A percentile compares a stretch with the other conserved stretches of the same genome.
These are phyloP conservation scores for Mariannaea elegans DNA, from an alignment of 2,329 filamentous ascomycete genomes.

Conservation along the genomic window DNA sequence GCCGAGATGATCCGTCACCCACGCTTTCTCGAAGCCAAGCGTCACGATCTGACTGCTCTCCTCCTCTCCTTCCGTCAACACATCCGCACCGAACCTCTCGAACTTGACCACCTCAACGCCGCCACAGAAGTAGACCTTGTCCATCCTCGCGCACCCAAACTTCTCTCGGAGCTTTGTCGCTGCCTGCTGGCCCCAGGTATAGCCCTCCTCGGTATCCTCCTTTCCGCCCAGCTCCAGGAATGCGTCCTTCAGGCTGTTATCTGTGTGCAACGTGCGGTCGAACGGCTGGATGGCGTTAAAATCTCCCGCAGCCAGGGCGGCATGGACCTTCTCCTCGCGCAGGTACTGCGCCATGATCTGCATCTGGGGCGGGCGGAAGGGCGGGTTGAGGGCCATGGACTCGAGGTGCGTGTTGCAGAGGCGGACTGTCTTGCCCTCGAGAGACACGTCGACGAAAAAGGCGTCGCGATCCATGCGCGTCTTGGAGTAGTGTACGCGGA, in stretches of 20 bases:
- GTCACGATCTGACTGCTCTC: constrained; percentile 41
- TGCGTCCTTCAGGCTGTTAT: constrained; percentile 60
- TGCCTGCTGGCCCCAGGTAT: constrained; percentile 67
- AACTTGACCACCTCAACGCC: constrained; percentile 41
- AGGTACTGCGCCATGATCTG: constrained; percentile 54
- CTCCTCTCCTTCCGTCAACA: constrained; percentile 44
- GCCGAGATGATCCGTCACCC: constrained; percentile 61
- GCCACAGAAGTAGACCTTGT: constrained; percentile 60
- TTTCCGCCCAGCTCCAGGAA: constrained; percentile 60
- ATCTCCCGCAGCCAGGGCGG: constrained; percentile 61
- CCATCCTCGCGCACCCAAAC: constrained; percentile 63
- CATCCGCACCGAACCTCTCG: constrained; percentile 57
- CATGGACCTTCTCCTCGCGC: constrained; percentile 47
- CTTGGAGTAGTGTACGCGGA: constrained; percentile 59
- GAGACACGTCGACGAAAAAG: constrained; percentile 60
- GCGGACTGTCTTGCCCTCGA: constrained; percentile 47
- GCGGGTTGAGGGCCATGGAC: constrained; percentile 58
- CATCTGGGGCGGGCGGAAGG: constrained; percentile 59
- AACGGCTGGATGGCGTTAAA: constrained; percentile 67
- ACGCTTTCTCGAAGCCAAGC: constrained; percentile 50
- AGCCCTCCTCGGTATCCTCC: constrained; percentile 60
- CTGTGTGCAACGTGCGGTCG: constrained; percentile 56
- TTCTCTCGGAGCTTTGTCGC: constrained; percentile 48
- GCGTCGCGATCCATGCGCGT: constrained; percentile 62
- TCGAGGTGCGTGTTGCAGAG: constrained; percentile 68